Base-by-base conservation (phyloP, 495 filamentous ascomycete genomes). In the Penicillium turbatum region DNA sequence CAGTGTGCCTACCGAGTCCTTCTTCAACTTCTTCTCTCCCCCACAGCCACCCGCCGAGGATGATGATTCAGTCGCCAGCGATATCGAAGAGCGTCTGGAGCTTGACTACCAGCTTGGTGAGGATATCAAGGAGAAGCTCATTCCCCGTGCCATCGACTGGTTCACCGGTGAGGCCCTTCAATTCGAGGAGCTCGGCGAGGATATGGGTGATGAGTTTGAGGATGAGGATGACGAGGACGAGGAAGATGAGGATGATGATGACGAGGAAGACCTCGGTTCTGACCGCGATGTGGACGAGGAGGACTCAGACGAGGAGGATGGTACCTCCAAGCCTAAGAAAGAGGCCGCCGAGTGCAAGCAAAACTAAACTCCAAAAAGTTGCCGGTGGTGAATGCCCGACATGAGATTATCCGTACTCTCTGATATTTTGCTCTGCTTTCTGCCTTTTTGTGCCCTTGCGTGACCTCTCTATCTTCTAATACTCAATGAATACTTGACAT, bases 1-100 rank as follows among this genome's bases (percentile, higher is more conserved):
- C 78, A 96, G 91, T 13, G 92, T 97, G 36, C 95, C 95, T 3
- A 96, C 91, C 34, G 93, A 96, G 69, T 97, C 92, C 8, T 99
- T 99, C 81, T 99, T 99, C 84, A 97, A 97, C 81, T 99, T 99
- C 84, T 98, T 99, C 79, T 87, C 88, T 31, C 95, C 93, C 6
- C 95, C 95, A 2, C 89, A 89, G 73, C 86, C 90, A 45, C 95
- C 92, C 4, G 78, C 75, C 35, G 85, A 85, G 40, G 83, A 84
- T 38, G 82, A 85, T 48, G 87, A 90, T 48, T 90, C 95, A 55
- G 83, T 86, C 49, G 81, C 86, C 32, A 86, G 83, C 35, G 95
- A 97, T 65, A 95, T 99, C 54, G 95, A 97, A 77, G 92, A 96
- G 77, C 92, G 95, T 54, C 81, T 99, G 24, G 95, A 99, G 76